These are phyloP conservation scores for Hypoxylon subgilvum DNA, from an alignment of 495 filamentous ascomycete species.

Conservation along the genomic window DNA sequence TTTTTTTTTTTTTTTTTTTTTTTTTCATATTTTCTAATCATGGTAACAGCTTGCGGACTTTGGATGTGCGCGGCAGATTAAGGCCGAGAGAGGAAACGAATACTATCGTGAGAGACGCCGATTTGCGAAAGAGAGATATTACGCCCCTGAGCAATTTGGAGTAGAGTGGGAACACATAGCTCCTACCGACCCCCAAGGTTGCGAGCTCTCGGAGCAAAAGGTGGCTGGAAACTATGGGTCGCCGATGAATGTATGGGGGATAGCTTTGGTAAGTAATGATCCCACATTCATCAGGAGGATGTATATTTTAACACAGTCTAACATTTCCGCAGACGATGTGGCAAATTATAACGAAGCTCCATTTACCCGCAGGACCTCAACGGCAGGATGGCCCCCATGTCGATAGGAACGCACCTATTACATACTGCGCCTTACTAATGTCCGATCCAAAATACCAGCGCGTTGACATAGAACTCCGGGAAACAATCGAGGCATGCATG, in stretches of 20 bases:
- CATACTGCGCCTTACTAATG: slow-evolving; percentile 10
- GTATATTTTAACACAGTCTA: background rate
- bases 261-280: slow-evolving; percentile 19
- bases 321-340: slow-evolving; percentile 21
- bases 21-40: slow-evolving; percentile 5
- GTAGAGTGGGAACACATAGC: slow-evolving; percentile 21
- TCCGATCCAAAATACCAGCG: background rate
- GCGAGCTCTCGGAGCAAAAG: slow-evolving; percentile 12
- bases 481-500: slow-evolving; percentile 10
- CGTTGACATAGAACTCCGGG: slow-evolving; percentile 3
- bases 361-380: slow-evolving; percentile 1
- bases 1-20: background rate
- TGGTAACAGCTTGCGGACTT: slow-evolving; percentile 27
- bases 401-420: too few species aligned
- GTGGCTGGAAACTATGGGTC: slow-evolving; percentile 26
- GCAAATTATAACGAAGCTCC: slow-evolving; percentile 21
- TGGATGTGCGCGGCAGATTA: slow-evolving; percentile 9
- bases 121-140: slow-evolving; percentile 9
- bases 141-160: slow-evolving; percentile 36
- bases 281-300: background rate
- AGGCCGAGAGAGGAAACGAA: slow-evolving; percentile 9
- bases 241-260: slow-evolving; percentile 22
- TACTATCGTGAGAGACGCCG: slow-evolving; percentile 10
- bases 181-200: background rate
- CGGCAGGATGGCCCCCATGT: background rate